These are phyloP conservation scores for Cardiospermum halicacabum DNA, from an alignment of 345 rosid species.

Conservation along the genomic window DNA sequence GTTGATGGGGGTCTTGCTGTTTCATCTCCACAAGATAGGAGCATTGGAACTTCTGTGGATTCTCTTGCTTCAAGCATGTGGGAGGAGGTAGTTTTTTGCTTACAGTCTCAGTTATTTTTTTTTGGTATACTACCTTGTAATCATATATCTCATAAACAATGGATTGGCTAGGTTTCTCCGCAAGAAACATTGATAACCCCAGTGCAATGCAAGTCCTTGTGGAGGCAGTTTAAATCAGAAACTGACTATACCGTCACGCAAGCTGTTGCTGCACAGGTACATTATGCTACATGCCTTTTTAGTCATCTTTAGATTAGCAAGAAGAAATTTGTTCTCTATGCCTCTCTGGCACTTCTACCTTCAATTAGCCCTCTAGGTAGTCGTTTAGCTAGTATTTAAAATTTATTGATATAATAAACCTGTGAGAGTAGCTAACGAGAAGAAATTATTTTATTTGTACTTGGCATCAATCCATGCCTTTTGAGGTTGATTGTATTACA, in stretches of 20 bases:
- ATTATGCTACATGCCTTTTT: neutral
- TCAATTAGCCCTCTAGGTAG: neutral
- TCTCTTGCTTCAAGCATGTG: slow-evolving; percentile 66
- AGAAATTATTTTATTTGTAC: neutral
- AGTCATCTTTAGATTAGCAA: neutral
- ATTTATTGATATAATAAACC: neutral
- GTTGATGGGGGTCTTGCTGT: slow-evolving; percentile 41
- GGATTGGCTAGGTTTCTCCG: slow-evolving; percentile 39
- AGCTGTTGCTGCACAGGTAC: slow-evolving; percentile 73
- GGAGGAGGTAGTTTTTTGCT: slow-evolving; percentile 50
- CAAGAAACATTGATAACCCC: slow-evolving; percentile 59
- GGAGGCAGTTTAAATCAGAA: slow-evolving; percentile 80
- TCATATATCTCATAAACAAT: slow-evolving; percentile 1
- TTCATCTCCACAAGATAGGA: slow-evolving; percentile 42
- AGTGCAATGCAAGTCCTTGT: slow-evolving; percentile 66
- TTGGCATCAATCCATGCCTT: neutral
- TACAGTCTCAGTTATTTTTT: neutral
- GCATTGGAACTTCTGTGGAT: slow-evolving; percentile 37
- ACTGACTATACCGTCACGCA: slow-evolving; percentile 69
- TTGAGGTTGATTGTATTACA: neutral
- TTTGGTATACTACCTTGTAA: neutral
- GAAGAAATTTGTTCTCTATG: neutral
- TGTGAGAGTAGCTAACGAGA: neutral
- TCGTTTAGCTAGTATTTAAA: neutral
- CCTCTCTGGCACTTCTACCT: neutral